These are phyloP conservation scores for Plasmopara viticola DNA, from an alignment of 352 stramenopile genomes.

Conservation along the genomic window DNA sequence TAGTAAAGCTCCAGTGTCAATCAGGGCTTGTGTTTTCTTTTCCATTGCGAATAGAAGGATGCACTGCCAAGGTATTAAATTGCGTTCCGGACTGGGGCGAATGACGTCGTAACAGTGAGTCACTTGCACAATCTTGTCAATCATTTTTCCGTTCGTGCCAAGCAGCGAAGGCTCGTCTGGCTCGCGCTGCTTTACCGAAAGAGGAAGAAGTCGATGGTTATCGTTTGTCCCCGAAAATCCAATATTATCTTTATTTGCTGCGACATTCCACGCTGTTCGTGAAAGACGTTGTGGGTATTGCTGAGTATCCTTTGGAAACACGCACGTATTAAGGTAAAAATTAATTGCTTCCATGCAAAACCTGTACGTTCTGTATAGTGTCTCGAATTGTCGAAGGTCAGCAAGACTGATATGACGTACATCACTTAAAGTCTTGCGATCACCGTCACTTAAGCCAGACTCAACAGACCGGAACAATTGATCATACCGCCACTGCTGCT, in stretches of 20 bases:
- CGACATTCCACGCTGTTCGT: slow-evolving; percentile 80
- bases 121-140: slow-evolving; percentile 56
- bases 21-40: slow-evolving; percentile 52
- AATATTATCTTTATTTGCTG: slow-evolving; percentile 44
- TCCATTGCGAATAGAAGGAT: slow-evolving; percentile 37
- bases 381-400: slow-evolving; percentile 56
- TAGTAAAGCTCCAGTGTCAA: slow-evolving; percentile 82
- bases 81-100: neutral
- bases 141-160: slow-evolving; percentile 84
- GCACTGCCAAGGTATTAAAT: slow-evolving; percentile 33
- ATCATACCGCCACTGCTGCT: slow-evolving; percentile 57
- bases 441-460: slow-evolving; percentile 4
- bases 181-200: slow-evolving; percentile 59
- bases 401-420: slow-evolving; percentile 70
- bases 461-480: slow-evolving; percentile 54
- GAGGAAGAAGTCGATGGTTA: slow-evolving; percentile 70
- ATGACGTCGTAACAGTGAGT: slow-evolving; percentile 35
- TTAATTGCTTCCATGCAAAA: slow-evolving; percentile 74
- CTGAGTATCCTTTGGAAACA: slow-evolving; percentile 80
- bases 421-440: slow-evolving; percentile 32
- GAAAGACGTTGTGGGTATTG: slow-evolving; percentile 72
- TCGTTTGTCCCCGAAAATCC: slow-evolving; percentile 89
- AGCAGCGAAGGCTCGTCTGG: slow-evolving; percentile 41
- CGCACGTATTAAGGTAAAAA: slow-evolving; percentile 75
- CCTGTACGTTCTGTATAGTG: slow-evolving; percentile 42